Evolutionary conservation across 805 yeast genomes (phyloP).

Genomic region (Candida suzukii): DNA sequence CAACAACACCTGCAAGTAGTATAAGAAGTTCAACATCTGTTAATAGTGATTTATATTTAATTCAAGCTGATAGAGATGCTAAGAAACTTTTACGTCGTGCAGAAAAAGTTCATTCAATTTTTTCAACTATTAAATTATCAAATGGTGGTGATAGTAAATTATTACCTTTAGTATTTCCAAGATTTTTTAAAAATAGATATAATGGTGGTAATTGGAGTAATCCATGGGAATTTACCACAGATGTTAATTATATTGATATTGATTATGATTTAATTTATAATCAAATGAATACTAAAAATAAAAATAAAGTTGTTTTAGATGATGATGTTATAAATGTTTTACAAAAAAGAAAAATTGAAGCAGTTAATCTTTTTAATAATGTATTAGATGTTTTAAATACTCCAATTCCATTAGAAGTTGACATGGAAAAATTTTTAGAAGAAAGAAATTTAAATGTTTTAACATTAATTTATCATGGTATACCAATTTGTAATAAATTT

Average conservation of each 20-base stretch:
- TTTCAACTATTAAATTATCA: slow-evolving; percentile 9
- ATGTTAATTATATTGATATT: slow-evolving; percentile 31
- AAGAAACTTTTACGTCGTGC: slow-evolving; percentile 12
- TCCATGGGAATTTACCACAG: slow-evolving; percentile 35
- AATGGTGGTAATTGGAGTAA: slow-evolving; percentile 79
- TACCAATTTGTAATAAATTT: slow-evolving; percentile 41
- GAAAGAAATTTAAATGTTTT: slow-evolving; percentile 46
- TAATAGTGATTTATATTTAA: slow-evolving; percentile 8
- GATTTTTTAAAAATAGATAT: slow-evolving; percentile 58
- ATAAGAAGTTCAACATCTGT: not conserved
- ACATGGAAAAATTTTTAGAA: slow-evolving; percentile 18
- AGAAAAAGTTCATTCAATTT: slow-evolving; percentile 9
- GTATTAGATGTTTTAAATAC: slow-evolving; percentile 34
- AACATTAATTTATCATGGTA: slow-evolving; percentile 44
- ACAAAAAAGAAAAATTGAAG: slow-evolving; percentile 28
- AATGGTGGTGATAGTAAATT: slow-evolving; percentile 12
- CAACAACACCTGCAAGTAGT: not conserved
- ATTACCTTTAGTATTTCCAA: slow-evolving; percentile 62
- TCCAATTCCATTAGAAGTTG: slow-evolving; percentile 22
- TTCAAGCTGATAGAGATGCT: slow-evolving; percentile 17
- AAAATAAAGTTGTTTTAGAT: slow-evolving; percentile 40
- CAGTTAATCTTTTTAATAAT: slow-evolving; percentile 33
- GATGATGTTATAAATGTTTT: slow-evolving; percentile 37
- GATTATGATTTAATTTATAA: slow-evolving; percentile 36
- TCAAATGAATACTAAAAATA: slow-evolving; percentile 4